A percentile compares a stretch with the other conserved stretches of the same genome.
phyloP scores from a whole-genome alignment of 2,329 filamentous ascomycete species.

The Endothia cerciana region DNA sequence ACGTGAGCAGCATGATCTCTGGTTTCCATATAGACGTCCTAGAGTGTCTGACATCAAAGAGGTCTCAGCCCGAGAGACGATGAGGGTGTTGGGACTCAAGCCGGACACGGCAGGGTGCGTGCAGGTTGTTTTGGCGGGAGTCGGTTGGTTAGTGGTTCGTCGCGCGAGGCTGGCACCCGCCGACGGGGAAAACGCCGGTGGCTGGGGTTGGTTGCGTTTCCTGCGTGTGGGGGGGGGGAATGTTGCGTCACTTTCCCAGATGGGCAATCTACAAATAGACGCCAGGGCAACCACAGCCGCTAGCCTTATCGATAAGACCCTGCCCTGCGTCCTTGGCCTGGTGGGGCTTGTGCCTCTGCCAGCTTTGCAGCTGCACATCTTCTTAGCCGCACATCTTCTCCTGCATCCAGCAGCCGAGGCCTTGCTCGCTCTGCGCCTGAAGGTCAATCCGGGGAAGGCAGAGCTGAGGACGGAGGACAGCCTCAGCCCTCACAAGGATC shows the following conservation, averaged over 20 bases:
- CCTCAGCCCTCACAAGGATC: no score
- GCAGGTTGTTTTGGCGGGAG: constrained; percentile 7
- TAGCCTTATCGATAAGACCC: constrained; percentile 7
- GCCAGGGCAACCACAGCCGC: constrained; percentile 18
- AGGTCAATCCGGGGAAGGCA: constrained; percentile 21
- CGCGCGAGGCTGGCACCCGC: not conserved
- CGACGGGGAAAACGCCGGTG: constrained; percentile 11
- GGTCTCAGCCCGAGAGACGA: not conserved
- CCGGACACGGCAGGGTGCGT: constrained; percentile 18
- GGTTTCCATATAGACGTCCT: constrained; percentile 20
- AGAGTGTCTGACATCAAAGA: not conserved
- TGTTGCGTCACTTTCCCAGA: constrained; percentile 23
- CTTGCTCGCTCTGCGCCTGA: not conserved
- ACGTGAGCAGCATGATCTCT: constrained; percentile 59
- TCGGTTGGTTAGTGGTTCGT: no score
- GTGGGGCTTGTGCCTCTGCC: no score
- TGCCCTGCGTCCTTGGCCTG: no score
- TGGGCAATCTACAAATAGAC: constrained; percentile 20
- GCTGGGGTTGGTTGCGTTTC: constrained; percentile 8
- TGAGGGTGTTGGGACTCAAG: constrained; percentile 12
- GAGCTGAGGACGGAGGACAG: not conserved
- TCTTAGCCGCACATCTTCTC: not conserved
- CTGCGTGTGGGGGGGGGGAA: not conserved
- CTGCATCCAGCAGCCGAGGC: not conserved
- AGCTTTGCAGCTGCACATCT: no score